Evolutionary conservation across 2,329 filamentous ascomycete genomes (phyloP), one percentile per base, ranked within the genome.

Genomic region (Pseudogymnoascus sp.): DNA sequence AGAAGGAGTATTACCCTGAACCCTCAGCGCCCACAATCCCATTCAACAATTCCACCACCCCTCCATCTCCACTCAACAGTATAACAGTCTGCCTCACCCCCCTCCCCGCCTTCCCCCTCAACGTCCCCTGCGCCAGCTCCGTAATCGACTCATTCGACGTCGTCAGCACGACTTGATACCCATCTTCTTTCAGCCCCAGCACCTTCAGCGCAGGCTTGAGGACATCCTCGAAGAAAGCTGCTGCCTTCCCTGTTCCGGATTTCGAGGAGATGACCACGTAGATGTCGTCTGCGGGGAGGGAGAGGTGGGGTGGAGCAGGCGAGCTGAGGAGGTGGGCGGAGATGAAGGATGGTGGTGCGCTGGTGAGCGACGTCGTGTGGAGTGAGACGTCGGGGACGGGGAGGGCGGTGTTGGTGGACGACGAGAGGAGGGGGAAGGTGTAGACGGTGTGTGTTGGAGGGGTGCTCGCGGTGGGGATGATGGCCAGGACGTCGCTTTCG

Each of bases 11-110:
- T 6, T 69, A 73, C 72, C 63, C 67, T 59, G 68, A 66, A 29
- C 50, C 61, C 6, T 65, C 46, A 11, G 59, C 65, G 29, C 70
- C 68, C 9, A 78, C 70, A 0, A 88, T 79, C 2, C 83, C 83
- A 71, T 97, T 96, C 64, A 96, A 79, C 1, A 95, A 78, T 69
- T 97, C 93, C 17, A 92, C 83, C 1, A 96, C 75, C 5, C 92
- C 93, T 13, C 93, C 93, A 73, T 97, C 93, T 6, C 93, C 93
- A 59, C 89, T 93, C 4, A 97, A 80, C 11, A 97, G 81, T 31
- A 97, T 76, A 26, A 97, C 80, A 0, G 87, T 86, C 71, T 87
- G 83, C 11, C 72, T 68, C 4, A 75, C 67, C 1, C 79, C 79
- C 61, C 75, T 62, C 63, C 78, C 79, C 13, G 84, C 84, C 38